These are phyloP conservation scores for Camptophora hylomeconis DNA, from an alignment of 2,329 filamentous ascomycete genomes.

Conservation along the genomic window DNA sequence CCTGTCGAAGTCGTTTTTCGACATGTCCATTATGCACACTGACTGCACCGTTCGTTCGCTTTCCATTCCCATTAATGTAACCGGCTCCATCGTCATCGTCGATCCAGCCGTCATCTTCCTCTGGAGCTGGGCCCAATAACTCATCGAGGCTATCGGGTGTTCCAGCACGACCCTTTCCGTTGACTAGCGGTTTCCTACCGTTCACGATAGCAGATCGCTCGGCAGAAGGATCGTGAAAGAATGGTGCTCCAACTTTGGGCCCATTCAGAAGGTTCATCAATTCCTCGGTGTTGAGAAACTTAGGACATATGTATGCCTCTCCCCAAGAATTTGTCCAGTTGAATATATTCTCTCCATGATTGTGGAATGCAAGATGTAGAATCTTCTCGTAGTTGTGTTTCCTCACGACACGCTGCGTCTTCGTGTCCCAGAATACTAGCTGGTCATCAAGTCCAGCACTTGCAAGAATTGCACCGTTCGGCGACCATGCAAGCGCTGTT, in stretches of 20 bases:
- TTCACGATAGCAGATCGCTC: slow-evolving; percentile 50
- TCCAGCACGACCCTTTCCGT: slow-evolving; percentile 39
- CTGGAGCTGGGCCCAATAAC: slow-evolving; percentile 53
- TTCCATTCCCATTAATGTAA: slow-evolving; percentile 57
- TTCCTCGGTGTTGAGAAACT: slow-evolving; percentile 47
- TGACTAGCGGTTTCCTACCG: slow-evolving; percentile 41
- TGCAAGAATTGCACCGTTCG: slow-evolving; percentile 79
- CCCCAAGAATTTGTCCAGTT: slow-evolving; percentile 90
- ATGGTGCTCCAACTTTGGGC: slow-evolving; percentile 47
- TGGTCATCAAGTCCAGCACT: slow-evolving; percentile 39
- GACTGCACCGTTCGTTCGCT: slow-evolving; percentile 42
- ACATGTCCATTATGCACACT: slow-evolving; percentile 29
- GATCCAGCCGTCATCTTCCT: slow-evolving; percentile 66
- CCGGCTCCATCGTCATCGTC: slow-evolving; percentile 91
- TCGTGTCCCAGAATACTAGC: slow-evolving; percentile 68
- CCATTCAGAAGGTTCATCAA: slow-evolving; percentile 45
- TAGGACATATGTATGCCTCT: slow-evolving; percentile 79
- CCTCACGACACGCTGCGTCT: slow-evolving; percentile 68
- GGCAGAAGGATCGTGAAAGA: slow-evolving; percentile 65
- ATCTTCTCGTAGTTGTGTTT: slow-evolving; percentile 71
- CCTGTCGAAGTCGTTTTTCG: slow-evolving; percentile 36
- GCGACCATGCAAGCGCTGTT: slow-evolving; percentile 82
- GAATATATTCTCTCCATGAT: slow-evolving; percentile 62
- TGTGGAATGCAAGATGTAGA: slow-evolving; percentile 81
- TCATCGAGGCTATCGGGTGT: slow-evolving; percentile 70